phyloP scores from a whole-genome alignment of 371 early-diverging fungal genomes.

The Mortierella sp. region DNA sequence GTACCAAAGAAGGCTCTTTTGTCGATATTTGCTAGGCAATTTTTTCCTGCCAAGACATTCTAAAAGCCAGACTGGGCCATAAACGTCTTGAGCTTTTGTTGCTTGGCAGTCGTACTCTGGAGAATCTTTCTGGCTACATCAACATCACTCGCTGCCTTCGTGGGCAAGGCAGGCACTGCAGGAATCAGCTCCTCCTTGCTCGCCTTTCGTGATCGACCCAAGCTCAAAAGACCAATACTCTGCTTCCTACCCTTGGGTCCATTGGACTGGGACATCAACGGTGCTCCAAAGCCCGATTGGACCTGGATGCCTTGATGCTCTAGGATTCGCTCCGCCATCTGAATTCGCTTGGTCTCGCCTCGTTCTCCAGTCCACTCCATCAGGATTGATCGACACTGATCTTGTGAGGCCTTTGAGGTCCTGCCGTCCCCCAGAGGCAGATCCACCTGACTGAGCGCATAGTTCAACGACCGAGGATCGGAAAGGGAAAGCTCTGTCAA shows the following conservation, averaged over 20 bases:
- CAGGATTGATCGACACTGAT: slow-evolving; percentile 35
- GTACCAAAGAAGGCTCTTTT: background rate
- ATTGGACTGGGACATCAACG: slow-evolving; percentile 10
- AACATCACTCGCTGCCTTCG: slow-evolving; percentile 27
- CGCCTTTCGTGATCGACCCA: slow-evolving; percentile 38
- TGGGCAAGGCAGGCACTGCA: slow-evolving; percentile 20
- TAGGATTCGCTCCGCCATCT: slow-evolving; percentile 50
- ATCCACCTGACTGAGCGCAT: slow-evolving; percentile 35
- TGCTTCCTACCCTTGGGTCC: slow-evolving; percentile 37
- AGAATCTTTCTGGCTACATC: slow-evolving; percentile 35
- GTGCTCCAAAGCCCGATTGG: background rate
- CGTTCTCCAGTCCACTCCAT: slow-evolving; percentile 49
- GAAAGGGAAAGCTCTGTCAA: slow-evolving; percentile 41
- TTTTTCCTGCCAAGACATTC: background rate
- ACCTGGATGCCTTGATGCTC: slow-evolving; percentile 29
- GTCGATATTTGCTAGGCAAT: background rate
- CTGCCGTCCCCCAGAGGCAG: slow-evolving; percentile 38
- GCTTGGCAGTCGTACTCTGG: slow-evolving; percentile 42
- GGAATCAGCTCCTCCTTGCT: slow-evolving; percentile 28
- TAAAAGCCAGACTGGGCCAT: slow-evolving; percentile 50
- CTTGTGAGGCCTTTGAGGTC: slow-evolving; percentile 31
- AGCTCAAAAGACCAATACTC: slow-evolving; percentile 30
- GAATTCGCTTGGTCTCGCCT: slow-evolving; percentile 42
- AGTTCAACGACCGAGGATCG: slow-evolving; percentile 36
- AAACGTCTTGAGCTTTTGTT: slow-evolving; percentile 44